Percentiles rank a stretch among this genome's conserved stretches.
These are phyloP conservation scores for Capsicum pubescens DNA, from an alignment of 257 asterid genomes.

Conservation along the genomic window DNA sequence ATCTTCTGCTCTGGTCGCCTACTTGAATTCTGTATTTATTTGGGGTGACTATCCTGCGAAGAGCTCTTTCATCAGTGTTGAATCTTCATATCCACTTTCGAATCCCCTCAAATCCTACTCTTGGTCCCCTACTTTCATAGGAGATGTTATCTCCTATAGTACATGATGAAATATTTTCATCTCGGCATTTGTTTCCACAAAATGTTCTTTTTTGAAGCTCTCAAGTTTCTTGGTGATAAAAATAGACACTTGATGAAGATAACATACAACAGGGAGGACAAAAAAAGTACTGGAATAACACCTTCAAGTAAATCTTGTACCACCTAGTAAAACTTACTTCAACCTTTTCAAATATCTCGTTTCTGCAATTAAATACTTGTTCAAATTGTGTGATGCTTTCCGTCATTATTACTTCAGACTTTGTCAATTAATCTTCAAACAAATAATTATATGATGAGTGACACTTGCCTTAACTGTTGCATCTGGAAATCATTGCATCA, in stretches of 20 bases:
- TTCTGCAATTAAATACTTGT: background rate
- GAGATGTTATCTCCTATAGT: background rate
- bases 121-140: background rate
- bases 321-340: background rate
- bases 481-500: conserved; percentile 9
- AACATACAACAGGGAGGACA: background rate
- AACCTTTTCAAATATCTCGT: background rate
- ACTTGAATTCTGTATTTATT: conserved; percentile 7
- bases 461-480: background rate
- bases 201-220: background rate
- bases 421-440: background rate
- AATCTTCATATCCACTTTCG: background rate
- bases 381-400: background rate
- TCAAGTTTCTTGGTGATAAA: conserved; percentile 1
- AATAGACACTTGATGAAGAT: background rate
- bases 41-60: background rate
- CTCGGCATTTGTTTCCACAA: background rate
- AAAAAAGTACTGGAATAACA: background rate
- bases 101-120: background rate
- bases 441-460: background rate
- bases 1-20: background rate
- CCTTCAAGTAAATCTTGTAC: conserved; percentile 6
- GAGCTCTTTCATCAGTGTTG: background rate
- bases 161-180: background rate
- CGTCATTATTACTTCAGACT: background rate